These are phyloP conservation scores for Gelatoporia subvermispora DNA, from an alignment of 768 basidiomycete species.

Conservation along the genomic window DNA sequence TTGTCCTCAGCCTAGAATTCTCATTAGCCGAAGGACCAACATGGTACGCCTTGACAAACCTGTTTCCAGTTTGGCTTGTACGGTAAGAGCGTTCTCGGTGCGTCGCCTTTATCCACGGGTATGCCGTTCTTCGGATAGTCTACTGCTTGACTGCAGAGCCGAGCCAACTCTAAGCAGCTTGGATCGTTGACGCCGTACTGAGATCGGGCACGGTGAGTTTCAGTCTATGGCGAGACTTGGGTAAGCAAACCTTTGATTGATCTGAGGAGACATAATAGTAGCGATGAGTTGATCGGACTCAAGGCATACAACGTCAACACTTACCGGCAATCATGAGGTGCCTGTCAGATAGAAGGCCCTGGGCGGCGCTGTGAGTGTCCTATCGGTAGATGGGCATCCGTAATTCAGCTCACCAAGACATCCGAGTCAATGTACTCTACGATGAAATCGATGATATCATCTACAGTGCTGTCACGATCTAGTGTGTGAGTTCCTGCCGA, in stretches of 20 bases:
- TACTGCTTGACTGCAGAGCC: slow-evolving; percentile 62
- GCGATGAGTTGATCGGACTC: background rate
- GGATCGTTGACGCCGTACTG: slow-evolving; percentile 60
- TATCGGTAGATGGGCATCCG: background rate
- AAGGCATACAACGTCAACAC: slow-evolving; percentile 12
- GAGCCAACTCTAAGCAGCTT: slow-evolving; percentile 53
- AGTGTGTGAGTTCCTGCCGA: slow-evolving; percentile 19
- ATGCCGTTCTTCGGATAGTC: slow-evolving; percentile 79
- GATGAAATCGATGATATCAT: slow-evolving; percentile 76
- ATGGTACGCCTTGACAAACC: slow-evolving; percentile 1
- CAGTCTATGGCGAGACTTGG: background rate
- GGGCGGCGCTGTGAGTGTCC: background rate
- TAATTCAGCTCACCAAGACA: slow-evolving; percentile 49
- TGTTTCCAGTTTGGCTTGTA: slow-evolving; percentile 80
- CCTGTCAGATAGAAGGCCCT: slow-evolving; percentile 67
- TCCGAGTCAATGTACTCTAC: slow-evolving; percentile 84
- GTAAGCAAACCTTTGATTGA: slow-evolving; percentile 55
- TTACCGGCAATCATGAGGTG: slow-evolving; percentile 68
- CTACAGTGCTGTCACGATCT: slow-evolving; percentile 45
- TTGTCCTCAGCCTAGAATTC: slow-evolving; percentile 20
- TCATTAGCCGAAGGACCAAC: background rate
- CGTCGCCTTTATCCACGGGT: slow-evolving; percentile 44
- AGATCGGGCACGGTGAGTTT: background rate
- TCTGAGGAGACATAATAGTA: slow-evolving; percentile 27
- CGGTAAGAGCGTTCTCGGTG: slow-evolving; percentile 55